Evolutionary conservation across 106 monocot species (phyloP), one percentile per base, ranked within the genome.

Genomic region (Hemerocallis citrina): DNA sequence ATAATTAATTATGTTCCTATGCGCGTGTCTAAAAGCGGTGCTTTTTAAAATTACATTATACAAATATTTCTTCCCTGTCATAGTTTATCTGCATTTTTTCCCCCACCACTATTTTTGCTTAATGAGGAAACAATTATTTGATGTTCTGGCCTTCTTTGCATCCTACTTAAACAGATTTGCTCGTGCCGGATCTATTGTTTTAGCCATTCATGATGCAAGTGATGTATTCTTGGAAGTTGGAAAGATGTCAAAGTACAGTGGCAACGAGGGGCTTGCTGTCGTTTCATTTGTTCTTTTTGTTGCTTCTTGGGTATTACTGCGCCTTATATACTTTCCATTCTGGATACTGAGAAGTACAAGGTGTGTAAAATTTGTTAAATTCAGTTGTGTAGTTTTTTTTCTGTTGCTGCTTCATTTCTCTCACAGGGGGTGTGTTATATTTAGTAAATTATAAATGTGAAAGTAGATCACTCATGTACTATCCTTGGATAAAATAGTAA

Each of bases 131-230:
- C n/a, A n/a, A n/a, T 38, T 38, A 5, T 42, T 61, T 61, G 0
- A 61, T n/a, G 14, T 6, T 41, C 9, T 61, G 6, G 13, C 15
- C n/a, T 57, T 36, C 17, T 35, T 57, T 4, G 0, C 10, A 3
- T 32, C 31, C 29, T n/a, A 19, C 58, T 23, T n/a, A 43, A 61
- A 44, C 76, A 96, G 95, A 63, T 96, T 96, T 79, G 73, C 78
- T 63, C 80, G 95, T 64, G 90, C 81, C 72, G 95, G 95, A 72
- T 87, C 95, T 19, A 33, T 96, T 64, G 84, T 90, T 63, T 58
- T 96, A 62, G 90, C 90, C 44, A 33, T 96, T 75, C 91, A 91
- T 73, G 96, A 96, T 82, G 90, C 90, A 72, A 81, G 75, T 75
- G 96, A 96, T 68, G 79, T 96, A 37, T 96, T 96, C 61, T 67